Conservation (phyloP, 768 basidiomycete genomes). For the Psilocybe cubensis region DNA sequence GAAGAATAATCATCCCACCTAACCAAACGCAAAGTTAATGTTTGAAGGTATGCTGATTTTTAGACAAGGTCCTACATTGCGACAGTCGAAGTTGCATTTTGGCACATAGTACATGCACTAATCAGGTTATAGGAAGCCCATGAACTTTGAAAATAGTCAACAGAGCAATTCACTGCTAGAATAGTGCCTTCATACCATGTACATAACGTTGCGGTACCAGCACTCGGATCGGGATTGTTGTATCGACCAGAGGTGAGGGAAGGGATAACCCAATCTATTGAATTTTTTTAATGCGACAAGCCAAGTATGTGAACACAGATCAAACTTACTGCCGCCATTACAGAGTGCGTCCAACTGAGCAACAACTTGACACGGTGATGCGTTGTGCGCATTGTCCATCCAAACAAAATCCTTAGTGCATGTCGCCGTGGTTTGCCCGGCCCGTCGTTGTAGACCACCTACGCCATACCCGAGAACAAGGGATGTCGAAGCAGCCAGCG, state of each 20-base stretch:
- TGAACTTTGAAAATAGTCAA: constrained; percentile 47
- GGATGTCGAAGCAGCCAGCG: constrained; percentile 2
- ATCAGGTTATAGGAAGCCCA: constrained; percentile 62
- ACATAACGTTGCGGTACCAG: constrained; percentile 29
- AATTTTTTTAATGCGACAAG: background rate
- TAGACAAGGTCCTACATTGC: too few relatives aligned
- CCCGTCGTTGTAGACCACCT: constrained; percentile 10
- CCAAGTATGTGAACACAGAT: background rate
- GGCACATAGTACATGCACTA: constrained; percentile 54
- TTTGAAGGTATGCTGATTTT: background rate
- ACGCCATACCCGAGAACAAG: constrained; percentile 3
- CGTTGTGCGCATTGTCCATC: constrained; percentile 32
- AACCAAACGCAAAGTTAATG: background rate
- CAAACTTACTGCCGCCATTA: constrained; percentile 35
- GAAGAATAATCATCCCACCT: constrained; percentile 19
- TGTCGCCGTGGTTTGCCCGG: constrained; percentile 16
- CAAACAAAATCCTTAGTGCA: constrained; percentile 38
- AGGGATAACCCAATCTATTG: constrained; percentile 35
- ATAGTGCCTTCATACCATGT: constrained; percentile 38
- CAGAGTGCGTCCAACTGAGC: constrained; percentile 41
- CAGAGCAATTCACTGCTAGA: too few relatives aligned
- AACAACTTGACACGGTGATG: constrained; percentile 40
- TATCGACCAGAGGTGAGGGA: constrained; percentile 24
- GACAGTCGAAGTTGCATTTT: too few relatives aligned
- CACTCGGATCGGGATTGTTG: constrained; percentile 19